phyloP scores from a whole-genome alignment of 805 yeast genomes.

The Metschnikowia drakensbergensis region DNA sequence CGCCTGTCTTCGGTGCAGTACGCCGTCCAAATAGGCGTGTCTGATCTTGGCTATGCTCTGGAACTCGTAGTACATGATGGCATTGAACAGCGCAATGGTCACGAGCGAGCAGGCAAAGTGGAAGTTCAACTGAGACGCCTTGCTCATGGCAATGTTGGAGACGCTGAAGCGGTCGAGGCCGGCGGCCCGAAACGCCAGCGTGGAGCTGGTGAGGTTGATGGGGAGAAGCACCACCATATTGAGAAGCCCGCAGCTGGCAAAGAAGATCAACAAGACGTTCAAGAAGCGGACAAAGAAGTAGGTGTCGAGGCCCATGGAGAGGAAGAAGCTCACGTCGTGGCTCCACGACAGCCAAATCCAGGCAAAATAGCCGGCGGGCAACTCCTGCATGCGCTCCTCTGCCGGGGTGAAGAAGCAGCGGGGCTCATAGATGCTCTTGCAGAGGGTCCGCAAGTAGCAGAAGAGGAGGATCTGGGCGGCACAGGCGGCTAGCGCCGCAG shows the following conservation, averaged over 20 bases:
- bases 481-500: conserved; percentile 52
- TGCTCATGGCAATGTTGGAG: conserved; percentile 58
- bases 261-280: conserved; percentile 47
- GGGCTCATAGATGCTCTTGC: conserved; percentile 50
- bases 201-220: conserved; percentile 48
- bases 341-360: conserved; percentile 52
- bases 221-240: conserved; percentile 63
- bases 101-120: conserved; percentile 61
- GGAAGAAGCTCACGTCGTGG: conserved; percentile 41
- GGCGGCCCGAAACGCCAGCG: conserved; percentile 23
- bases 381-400: conserved; percentile 33
- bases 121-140: conserved; percentile 48
- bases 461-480: conserved; percentile 46
- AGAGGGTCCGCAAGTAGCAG: conserved; percentile 33
- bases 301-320: conserved; percentile 64
- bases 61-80: conserved; percentile 54
- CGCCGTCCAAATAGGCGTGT: conserved; percentile 37
- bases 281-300: conserved; percentile 68
- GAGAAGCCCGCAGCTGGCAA: conserved; percentile 48
- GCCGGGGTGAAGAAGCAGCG: conserved; percentile 43
- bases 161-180: conserved; percentile 71
- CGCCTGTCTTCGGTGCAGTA: conserved; percentile 21
- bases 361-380: conserved; percentile 43
- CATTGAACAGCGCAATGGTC: conserved; percentile 55
- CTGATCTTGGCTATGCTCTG: conserved; percentile 46